phyloP scores from a whole-genome alignment of 768 basidiomycete species.

The Candolleomyces aberdarensis region DNA sequence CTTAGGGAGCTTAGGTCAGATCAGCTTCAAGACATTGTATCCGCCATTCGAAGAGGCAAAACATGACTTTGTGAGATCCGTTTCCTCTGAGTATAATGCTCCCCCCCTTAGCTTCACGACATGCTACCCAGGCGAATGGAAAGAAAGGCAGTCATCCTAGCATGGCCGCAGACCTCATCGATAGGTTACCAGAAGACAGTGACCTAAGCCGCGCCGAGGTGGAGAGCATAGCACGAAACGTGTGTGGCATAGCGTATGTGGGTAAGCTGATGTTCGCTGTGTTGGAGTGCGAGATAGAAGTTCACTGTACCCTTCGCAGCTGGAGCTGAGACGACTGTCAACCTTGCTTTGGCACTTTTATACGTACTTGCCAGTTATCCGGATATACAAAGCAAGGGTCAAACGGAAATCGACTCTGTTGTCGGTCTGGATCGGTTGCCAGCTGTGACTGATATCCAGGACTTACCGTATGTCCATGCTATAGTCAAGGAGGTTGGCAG shows the following conservation, averaged over 20 bases:
- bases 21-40: neutral
- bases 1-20: neutral
- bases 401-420: conserved; percentile 4
- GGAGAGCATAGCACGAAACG: conserved; percentile 21
- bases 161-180: neutral
- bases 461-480: conserved; percentile 3
- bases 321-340: conserved; percentile 25
- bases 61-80: neutral
- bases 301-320: conserved; percentile 6
- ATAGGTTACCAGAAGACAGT: neutral
- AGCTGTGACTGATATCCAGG: neutral
- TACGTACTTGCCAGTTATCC: neutral
- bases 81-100: too few relatives aligned
- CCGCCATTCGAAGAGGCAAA: neutral
- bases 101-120: too few relatives aligned
- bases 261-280: conserved; percentile 13
- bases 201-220: neutral
- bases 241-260: conserved; percentile 20
- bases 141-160: neutral
- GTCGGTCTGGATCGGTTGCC: conserved; percentile 4
- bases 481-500: conserved; percentile 7
- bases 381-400: neutral
- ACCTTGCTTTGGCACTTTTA: neutral
- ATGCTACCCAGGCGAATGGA: neutral
- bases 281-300: neutral